Evolutionary conservation across 306 rosid species (phyloP), one percentile per base, ranked within the genome.

Genomic region (Cucurbita moschata): DNA sequence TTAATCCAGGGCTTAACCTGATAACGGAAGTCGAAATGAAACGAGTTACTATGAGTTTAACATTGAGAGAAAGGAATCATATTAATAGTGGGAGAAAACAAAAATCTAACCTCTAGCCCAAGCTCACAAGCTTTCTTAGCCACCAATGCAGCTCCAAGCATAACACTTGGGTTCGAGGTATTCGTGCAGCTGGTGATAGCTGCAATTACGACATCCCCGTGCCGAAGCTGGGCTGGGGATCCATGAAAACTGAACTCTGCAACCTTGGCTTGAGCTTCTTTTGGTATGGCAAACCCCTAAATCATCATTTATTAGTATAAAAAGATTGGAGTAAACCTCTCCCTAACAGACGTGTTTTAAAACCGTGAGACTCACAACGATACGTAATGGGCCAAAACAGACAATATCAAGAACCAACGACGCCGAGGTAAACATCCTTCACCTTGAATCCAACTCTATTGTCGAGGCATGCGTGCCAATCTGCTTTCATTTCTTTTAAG

Each of bases 131-230:
- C 99, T 84, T 94, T 94, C 85, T 94, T 90, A 19, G 99, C 99
- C 84, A 91, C 99, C 84, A 94, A 86, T 80, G 96, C 99, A 80
- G 99, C 95, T 75, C 96, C 97, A 72, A 94, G 96, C 99, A 94
- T 94, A 47, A 94, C 99, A 58, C 97, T 91, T n/a, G 99, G 99
- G 79, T 94, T 94, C 60, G 99, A 94, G 82, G 97, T 94, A 81
- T 94, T 94, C 73, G 99, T 94, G 82, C 99, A 94, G 77, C 99
- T 94, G 81, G 99, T 94, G 83, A 94, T 94, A 61, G 99, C 99
- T 69, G 99, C 99, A 43, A 91, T 91, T 19, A 91, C 99, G 60
- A 94, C 97, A 87, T 89, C 94, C 40, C 97, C 99, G 54, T 94
- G 99, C 85, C 84, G 85, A 75, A 94, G 97, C 78, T 94, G 85